These are phyloP conservation scores for Elsinoe arachidis DNA, from an alignment of 2,329 filamentous ascomycete species.

Conservation along the genomic window DNA sequence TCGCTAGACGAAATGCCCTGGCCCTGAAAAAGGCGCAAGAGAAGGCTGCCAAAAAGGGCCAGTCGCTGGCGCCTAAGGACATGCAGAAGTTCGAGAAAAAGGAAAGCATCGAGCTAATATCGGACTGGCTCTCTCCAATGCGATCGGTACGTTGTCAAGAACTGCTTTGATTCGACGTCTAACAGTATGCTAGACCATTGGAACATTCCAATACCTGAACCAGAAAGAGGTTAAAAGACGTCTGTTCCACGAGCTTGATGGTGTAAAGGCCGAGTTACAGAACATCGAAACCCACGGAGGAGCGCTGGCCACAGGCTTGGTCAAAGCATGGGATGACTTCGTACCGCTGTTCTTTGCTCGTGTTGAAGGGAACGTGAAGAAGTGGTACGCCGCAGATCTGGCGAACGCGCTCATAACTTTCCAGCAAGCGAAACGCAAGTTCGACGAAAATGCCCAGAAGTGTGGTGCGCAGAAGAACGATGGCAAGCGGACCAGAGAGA, in stretches of 20 bases:
- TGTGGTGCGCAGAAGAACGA: not conserved
- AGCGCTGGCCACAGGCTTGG: not conserved
- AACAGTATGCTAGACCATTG: not conserved
- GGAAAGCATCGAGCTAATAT: not conserved
- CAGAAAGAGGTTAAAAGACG: not conserved
- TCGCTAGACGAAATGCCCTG: too few species aligned
- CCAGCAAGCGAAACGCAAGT: not conserved
- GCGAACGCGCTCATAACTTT: not conserved
- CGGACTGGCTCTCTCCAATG: not conserved
- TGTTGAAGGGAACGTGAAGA: not conserved
- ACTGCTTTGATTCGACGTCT: not conserved
- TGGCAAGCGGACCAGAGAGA: not conserved
- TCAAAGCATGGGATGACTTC: not conserved
- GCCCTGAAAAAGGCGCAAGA: too few species aligned
- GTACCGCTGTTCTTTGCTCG: not conserved
- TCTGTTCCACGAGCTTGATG: not conserved
- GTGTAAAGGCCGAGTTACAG: not conserved
- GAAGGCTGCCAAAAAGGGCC: not conserved
- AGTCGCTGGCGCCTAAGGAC: not conserved
- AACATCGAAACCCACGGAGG: not conserved
- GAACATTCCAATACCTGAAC: not conserved
- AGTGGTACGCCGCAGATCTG: not conserved
- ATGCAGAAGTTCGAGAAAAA: not conserved
- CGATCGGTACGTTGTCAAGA: not conserved
- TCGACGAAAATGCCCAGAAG: not conserved